phyloP scores from a whole-genome alignment of 805 yeast genomes.

The Candida broadrunensis region DNA sequence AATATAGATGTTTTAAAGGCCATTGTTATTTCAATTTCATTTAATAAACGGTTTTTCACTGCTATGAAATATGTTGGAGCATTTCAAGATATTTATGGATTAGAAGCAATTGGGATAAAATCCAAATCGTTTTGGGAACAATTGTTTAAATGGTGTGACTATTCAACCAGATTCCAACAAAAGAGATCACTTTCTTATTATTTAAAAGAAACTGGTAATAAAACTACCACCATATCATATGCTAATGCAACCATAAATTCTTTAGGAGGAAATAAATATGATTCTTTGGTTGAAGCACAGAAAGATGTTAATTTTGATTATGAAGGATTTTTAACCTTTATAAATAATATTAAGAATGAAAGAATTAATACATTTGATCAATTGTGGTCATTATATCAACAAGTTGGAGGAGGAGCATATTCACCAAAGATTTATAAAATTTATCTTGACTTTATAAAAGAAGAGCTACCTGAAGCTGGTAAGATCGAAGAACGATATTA shows the following conservation, averaged over 20 bases:
- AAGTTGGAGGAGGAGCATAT: conserved; percentile 17
- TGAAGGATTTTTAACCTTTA: conserved; percentile 29
- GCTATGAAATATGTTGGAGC: conserved; percentile 33
- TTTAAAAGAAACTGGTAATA: conserved; percentile 15
- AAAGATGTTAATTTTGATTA: conserved; percentile 35
- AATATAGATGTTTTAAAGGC: conserved; percentile 21
- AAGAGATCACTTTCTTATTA: conserved; percentile 23
- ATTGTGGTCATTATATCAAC: conserved; percentile 33
- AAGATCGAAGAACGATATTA: conserved; percentile 16
- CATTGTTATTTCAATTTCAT: conserved; percentile 29
- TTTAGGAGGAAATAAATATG: not conserved
- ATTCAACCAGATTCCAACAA: conserved; percentile 27
- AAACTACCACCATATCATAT: too few species aligned
- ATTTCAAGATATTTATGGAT: conserved; percentile 29
- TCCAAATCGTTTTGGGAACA: conserved; percentile 34
- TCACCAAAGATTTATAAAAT: conserved; percentile 20
- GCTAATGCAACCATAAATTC: too few species aligned
- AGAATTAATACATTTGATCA: conserved; percentile 24
- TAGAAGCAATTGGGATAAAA: conserved; percentile 13
- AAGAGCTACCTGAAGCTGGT: conserved; percentile 13
- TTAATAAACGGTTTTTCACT: conserved; percentile 26
- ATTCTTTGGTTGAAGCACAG: conserved; percentile 23
- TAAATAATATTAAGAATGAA: conserved; percentile 19
- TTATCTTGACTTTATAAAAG: conserved; percentile 21
- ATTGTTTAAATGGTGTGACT: conserved; percentile 35